Base-by-base conservation (phyloP, 495 filamentous ascomycete genomes). In the Aspergillus biplanus region DNA sequence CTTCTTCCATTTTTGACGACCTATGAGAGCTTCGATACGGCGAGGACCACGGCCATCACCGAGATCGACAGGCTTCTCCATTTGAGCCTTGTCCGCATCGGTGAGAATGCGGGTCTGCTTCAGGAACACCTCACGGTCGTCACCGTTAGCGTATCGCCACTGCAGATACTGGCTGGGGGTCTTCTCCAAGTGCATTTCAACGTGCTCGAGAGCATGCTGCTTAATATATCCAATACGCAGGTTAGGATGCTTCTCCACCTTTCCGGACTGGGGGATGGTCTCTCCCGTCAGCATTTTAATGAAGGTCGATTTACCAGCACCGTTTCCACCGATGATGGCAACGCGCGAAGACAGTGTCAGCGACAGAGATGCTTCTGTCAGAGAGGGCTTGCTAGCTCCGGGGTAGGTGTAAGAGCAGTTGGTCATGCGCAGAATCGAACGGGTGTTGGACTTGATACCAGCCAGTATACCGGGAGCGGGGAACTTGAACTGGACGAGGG, bases 161-260 rank as follows among this genome's bases (percentile, higher is more conserved):
- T 97, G 94, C 35, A 99, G 84, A 71, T 99, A 99, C 76, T 99
- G 95, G 71, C 94, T 97, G 8, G 95, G 95, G 5, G 95, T 99
- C 86, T 98, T 98, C 75, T 99, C 95, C 66, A 99, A 84, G 71
- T 99, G 95, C 94, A 97, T 96, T 79, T 98, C 93, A 11, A 99
- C 94, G 85, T 98, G 95, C 82, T 99, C 95, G 11, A 99, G 85
- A 18, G 96, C 96, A 73, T 98, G 96, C 79, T 99, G 96, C 81
- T 97, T 97, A 83, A 98, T 97, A 83, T 98, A 98, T 52, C 96
- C 96, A 70, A 99, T 97, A 82, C 96, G 96, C 55, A 99, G 77
- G 72, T 98, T 98, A 69, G 96, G 96, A 72, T 99, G 96, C 81
- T 98, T 98, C 82, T 98, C 93, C 7, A 99, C 94, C 76, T 87